Conservation (phyloP, 345 rosid genomes). For the Gossypium longicalyx region DNA sequence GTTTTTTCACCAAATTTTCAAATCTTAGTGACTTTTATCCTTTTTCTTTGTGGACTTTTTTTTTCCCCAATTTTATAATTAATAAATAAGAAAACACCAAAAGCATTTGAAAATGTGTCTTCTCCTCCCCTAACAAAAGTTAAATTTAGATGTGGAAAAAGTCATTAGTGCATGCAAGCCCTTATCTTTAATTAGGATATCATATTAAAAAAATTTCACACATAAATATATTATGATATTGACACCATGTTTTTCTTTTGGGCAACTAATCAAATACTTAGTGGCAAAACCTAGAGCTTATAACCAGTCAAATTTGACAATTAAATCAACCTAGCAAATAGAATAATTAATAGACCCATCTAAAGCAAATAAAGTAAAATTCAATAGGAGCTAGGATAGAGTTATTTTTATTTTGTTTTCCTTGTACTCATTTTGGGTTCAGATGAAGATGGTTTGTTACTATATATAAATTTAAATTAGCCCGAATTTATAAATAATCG, state of each 20-base stretch:
- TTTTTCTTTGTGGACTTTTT: background rate
- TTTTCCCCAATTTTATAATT: background rate
- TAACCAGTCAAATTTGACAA: background rate
- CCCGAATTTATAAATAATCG: no score
- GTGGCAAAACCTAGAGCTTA: background rate
- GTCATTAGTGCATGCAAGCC: background rate
- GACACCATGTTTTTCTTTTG: background rate
- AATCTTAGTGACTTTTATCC: conserved; percentile 1
- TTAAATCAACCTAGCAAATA: background rate
- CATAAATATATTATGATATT: background rate
- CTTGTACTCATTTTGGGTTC: no score
- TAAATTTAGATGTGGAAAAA: background rate
- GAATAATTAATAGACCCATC: background rate
- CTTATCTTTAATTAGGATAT: background rate
- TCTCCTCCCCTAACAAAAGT: background rate
- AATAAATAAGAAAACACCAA: background rate
- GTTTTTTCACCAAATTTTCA: background rate
- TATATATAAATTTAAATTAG: no score
- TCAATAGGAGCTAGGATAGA: no score
- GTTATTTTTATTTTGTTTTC: no score
- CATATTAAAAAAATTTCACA: background rate
- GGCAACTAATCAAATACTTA: background rate
- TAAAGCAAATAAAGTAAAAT: no score
- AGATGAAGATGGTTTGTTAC: no score
- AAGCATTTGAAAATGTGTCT: background rate